These are phyloP conservation scores for Oryza glaberrima DNA, from an alignment of 176 grass and related monocot genomes.

Conservation along the genomic window DNA sequence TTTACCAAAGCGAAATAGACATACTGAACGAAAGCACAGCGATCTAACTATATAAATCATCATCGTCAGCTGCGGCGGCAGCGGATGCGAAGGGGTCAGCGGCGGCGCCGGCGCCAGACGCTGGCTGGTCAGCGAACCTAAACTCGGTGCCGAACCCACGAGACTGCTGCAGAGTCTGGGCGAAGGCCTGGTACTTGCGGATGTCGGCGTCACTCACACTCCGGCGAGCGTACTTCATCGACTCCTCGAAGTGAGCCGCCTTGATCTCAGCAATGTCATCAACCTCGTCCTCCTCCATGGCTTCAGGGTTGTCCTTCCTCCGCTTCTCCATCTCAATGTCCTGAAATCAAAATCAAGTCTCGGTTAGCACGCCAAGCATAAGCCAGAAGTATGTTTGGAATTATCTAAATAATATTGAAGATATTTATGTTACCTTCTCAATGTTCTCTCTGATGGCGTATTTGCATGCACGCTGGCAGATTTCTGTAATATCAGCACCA, in stretches of 20 bases:
- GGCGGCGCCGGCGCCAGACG: conserved; percentile 9
- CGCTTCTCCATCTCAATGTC: conserved; percentile 81
- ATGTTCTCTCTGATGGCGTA: conserved; percentile 93
- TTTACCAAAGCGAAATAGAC: neutral
- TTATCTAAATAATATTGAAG: neutral
- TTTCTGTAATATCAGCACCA: conserved; percentile 91
- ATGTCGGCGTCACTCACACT: conserved; percentile 89
- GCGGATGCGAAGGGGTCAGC: conserved; percentile 65
- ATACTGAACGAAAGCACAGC: neutral
- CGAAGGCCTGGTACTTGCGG: conserved; percentile 86
- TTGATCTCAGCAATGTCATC: conserved; percentile 85
- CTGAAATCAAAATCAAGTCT: conserved; percentile 38
- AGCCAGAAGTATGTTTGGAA: too few relatives aligned
- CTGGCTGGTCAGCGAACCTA: conserved; percentile 59
- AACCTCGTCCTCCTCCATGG: conserved; percentile 81
- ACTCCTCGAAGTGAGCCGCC: conserved; percentile 78
- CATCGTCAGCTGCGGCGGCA: conserved; percentile 60
- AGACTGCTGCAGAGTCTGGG: conserved; percentile 87
- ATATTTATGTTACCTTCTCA: conserved; percentile 56
- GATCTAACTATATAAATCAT: conserved; percentile 77
- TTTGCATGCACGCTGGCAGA: conserved; percentile 87
- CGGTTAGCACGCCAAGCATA: neutral
- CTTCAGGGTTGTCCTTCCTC: conserved; percentile 71
- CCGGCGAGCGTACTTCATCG: conserved; percentile 84
- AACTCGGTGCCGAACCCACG: conserved; percentile 85